Evolutionary conservation across 192 early-diverging fungal species (phyloP).

Genomic region (Coemansia nantahalensis): DNA sequence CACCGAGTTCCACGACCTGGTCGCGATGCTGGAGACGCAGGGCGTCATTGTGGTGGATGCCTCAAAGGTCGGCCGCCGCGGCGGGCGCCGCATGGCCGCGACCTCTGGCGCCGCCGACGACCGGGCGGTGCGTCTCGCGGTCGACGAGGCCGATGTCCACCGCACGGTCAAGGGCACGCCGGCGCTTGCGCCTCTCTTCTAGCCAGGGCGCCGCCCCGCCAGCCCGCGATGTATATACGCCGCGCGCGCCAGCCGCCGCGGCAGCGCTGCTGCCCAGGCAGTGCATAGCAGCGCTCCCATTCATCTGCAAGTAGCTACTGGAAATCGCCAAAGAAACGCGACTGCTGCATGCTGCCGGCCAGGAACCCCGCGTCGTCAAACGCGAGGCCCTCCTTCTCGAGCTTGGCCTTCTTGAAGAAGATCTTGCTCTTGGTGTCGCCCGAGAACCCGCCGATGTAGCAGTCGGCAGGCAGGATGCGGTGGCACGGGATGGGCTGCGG

Average conservation of each 20-base stretch:
- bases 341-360: slow-evolving; percentile 27
- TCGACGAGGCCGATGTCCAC: slow-evolving; percentile 44
- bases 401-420: slow-evolving; percentile 63
- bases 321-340: slow-evolving; percentile 57
- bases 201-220: no score
- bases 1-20: slow-evolving; percentile 72
- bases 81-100: slow-evolving; percentile 30
- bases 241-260: no score
- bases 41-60: slow-evolving; percentile 57
- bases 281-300: no score
- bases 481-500: slow-evolving; percentile 72
- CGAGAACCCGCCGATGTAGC: slow-evolving; percentile 67
- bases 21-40: slow-evolving; percentile 68
- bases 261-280: no score
- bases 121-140: slow-evolving; percentile 34
- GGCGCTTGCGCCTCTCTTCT: slow-evolving; percentile 33
- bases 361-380: slow-evolving; percentile 62
- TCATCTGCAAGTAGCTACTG: no score
- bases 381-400: slow-evolving; percentile 60
- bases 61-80: slow-evolving; percentile 28
- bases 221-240: no score
- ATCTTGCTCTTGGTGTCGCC: slow-evolving; percentile 64
- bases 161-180: slow-evolving; percentile 30
- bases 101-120: slow-evolving; percentile 43
- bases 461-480: slow-evolving; percentile 61